These are phyloP conservation scores for Salix exigua DNA, from an alignment of 345 rosid genomes.

Conservation along the genomic window DNA sequence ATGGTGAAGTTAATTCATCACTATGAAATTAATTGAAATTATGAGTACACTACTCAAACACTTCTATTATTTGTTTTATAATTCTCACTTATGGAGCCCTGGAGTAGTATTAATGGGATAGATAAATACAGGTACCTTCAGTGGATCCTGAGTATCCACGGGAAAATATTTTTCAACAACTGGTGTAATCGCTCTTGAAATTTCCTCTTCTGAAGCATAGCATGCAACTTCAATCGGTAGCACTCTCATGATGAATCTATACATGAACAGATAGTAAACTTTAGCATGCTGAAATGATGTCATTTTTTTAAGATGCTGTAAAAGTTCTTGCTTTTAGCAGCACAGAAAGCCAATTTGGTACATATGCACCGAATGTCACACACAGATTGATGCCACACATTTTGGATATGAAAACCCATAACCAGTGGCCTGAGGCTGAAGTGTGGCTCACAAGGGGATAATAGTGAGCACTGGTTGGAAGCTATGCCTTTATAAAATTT, in stretches of 20 bases:
- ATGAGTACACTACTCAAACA: not conserved
- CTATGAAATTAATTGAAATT: not conserved
- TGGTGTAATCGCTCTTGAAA: conserved; percentile 71
- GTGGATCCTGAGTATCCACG: conserved; percentile 55
- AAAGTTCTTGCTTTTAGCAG: not conserved
- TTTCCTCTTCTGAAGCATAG: conserved; percentile 94
- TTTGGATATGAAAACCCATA: not conserved
- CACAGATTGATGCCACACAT: not conserved
- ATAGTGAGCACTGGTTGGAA: not conserved
- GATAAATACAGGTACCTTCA: conserved; percentile 42
- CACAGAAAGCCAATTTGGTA: not conserved
- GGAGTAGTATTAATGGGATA: not conserved
- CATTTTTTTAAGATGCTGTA: not conserved
- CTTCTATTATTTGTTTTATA: not conserved
- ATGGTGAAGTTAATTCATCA: not conserved
- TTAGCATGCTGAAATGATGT: not conserved
- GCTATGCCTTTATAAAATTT: not conserved
- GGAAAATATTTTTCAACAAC: conserved; percentile 75
- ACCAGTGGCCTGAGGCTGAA: not conserved
- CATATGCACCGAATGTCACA: not conserved
- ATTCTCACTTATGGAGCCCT: not conserved
- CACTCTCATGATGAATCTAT: conserved; percentile 83
- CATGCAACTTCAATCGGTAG: conserved; percentile 85
- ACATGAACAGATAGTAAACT: not conserved
- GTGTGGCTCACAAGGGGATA: not conserved